Base-by-base conservation (phyloP, 2,329 filamentous ascomycete species). In the Penicillium sp. region DNA sequence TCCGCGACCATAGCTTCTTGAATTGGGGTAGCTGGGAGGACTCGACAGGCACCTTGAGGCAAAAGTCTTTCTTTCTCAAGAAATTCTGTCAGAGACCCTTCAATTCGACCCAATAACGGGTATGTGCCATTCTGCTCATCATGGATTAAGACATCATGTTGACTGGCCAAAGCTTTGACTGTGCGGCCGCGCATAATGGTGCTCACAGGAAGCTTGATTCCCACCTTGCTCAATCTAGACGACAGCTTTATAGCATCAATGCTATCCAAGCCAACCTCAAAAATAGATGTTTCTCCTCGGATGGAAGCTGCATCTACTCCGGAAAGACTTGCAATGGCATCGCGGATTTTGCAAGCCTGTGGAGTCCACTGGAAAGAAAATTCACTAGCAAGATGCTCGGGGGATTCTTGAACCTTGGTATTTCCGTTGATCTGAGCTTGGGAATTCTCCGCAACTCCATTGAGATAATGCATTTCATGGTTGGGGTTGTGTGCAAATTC, bases 191-290 rank as follows among this genome's bases (percentile, higher is more conserved):
- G 86, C 81, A 96, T 88, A 22, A 97, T 86, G n/a, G 81, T 79
- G 61, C 90, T 89, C n/a, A 92, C 85, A 0, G 87, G 77, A 11
- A 96, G 70, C 0, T 75, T 68, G 20, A 94, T 75, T 0, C 81
- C 82, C 4, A 74, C 73, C 43, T 81, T 82, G 59, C 83, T 88
- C 2, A 96, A 78, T 51, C 85, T 82, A 0, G 90, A 86, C 0
- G 89, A 88, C 0, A 97, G 76, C 65, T 91, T 95, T 70, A 97
- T 93, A 1, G 89, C 84, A 71, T 97, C 92, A 55, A 97, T 95
- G 66, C 92, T 96, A 76, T 97, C 93, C 6, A 97, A 81, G 0
- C 92, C 92, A 29, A 97, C 81, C 63, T 93, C 86, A 37, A 95
- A 86, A 11, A 97, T 84, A 0, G 88, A 88, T 0, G 84, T 85